These are phyloP conservation scores for Glarea lozoyensis DNA, from an alignment of 495 filamentous ascomycete species.

Conservation along the genomic window DNA sequence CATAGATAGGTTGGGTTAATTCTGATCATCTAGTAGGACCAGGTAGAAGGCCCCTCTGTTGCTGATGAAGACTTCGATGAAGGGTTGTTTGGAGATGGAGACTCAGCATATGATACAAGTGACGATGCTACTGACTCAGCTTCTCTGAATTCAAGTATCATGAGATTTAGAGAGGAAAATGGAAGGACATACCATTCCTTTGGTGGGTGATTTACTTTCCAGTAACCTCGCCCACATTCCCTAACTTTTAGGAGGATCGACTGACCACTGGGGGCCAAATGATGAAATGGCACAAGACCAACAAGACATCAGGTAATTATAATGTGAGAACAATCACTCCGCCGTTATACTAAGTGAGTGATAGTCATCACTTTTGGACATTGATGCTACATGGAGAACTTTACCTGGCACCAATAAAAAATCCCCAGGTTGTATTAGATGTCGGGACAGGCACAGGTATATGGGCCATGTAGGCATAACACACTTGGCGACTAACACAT, in stretches of 20 bases:
- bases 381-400: conserved; percentile 29
- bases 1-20: too few relatives aligned
- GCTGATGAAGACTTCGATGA: too few relatives aligned
- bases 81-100: too few relatives aligned
- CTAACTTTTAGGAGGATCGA: conserved; percentile 23
- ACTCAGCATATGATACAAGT: too few relatives aligned
- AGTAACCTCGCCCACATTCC: neutral
- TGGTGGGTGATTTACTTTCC: conserved; percentile 28
- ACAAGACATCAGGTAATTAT: neutral
- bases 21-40: too few relatives aligned
- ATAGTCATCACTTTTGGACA: conserved; percentile 42
- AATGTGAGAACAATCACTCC: conserved; percentile 6
- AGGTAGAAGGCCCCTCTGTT: too few relatives aligned
- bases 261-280: conserved; percentile 29
- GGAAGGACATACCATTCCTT: conserved; percentile 29
- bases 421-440: conserved; percentile 10
- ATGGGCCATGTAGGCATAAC: conserved; percentile 48
- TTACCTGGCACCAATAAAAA: conserved; percentile 27
- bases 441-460: conserved; percentile 18
- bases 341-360: conserved; percentile 13
- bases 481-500: neutral
- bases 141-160: conserved; percentile 16
- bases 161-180: conserved; percentile 24
- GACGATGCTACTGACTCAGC: too few relatives aligned
- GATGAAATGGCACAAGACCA: neutral